Conservation (phyloP, 805 yeast species). For the Wickerhamomyces hampshirensis region DNA sequence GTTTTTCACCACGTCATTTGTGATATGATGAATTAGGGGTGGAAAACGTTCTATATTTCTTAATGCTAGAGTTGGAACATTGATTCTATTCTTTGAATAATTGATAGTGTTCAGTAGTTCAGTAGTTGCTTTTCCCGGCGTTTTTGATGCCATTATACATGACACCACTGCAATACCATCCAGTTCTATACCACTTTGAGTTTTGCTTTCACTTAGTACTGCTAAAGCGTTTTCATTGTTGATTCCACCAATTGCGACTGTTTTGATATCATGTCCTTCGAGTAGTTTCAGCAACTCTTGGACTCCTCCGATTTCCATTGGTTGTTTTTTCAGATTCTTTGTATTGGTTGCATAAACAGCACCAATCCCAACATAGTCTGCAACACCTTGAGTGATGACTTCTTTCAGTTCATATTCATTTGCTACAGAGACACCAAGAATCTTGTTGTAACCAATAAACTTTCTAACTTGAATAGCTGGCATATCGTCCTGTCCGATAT, state of each 20-base stretch:
- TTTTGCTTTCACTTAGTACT: too few species aligned
- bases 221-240: slow-evolving; percentile 62
- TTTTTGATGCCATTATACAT: slow-evolving; percentile 63
- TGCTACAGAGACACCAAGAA: slow-evolving; percentile 75
- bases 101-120: slow-evolving; percentile 26
- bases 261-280: slow-evolving; percentile 36
- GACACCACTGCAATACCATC: slow-evolving; percentile 93
- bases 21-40: slow-evolving; percentile 82
- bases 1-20: slow-evolving; percentile 84
- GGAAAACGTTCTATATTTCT: slow-evolving; percentile 23
- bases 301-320: slow-evolving; percentile 70
- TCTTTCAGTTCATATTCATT: slow-evolving; percentile 48
- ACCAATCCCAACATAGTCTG: slow-evolving; percentile 85
- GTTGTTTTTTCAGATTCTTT: slow-evolving; percentile 48
- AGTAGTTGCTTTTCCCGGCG: slow-evolving; percentile 49
- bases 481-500: slow-evolving; percentile 92
- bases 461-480: slow-evolving; percentile 45
- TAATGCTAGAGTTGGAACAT: slow-evolving; percentile 12
- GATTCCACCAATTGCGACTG: slow-evolving; percentile 82
- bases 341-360: slow-evolving; percentile 73
- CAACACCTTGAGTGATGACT: slow-evolving; percentile 40
- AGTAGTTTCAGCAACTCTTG: slow-evolving; percentile 47
- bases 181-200: slow-evolving; percentile 41
- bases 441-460: slow-evolving; percentile 67
- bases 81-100: slow-evolving; percentile 13